Conservation (phyloP, 2,329 filamentous ascomycete genomes). For the Aureobasidium sp. region DNA sequence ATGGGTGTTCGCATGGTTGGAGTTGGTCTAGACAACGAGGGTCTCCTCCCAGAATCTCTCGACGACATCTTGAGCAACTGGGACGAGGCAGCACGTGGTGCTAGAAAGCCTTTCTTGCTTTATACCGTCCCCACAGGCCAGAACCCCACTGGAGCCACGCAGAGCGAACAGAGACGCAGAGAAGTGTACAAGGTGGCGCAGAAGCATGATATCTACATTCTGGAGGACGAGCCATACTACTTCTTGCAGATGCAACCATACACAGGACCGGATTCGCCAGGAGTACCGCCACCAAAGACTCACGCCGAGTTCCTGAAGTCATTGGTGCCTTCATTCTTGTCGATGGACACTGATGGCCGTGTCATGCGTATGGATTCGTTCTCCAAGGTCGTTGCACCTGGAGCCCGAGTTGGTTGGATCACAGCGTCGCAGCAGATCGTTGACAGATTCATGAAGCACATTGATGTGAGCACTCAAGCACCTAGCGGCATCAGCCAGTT, state of each 20-base stretch:
- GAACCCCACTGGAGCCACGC: conserved; percentile 84
- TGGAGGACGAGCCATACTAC: conserved; percentile 94
- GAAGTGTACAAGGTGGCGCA: conserved; percentile 70
- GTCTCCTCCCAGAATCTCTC: conserved; percentile 52
- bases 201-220: conserved; percentile 76
- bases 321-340: conserved; percentile 67
- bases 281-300: conserved; percentile 47
- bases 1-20: conserved; percentile 53
- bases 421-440: conserved; percentile 79
- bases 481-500: conserved; percentile 79
- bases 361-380: conserved; percentile 89
- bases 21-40: conserved; percentile 57
- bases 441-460: conserved; percentile 72
- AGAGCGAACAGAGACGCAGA: conserved; percentile 55
- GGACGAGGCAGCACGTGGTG: conserved; percentile 49
- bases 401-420: conserved; percentile 77
- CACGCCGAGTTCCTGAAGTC: conserved; percentile 65
- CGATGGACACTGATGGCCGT: conserved; percentile 75
- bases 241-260: conserved; percentile 84
- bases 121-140: conserved; percentile 75
- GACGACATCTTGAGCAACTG: conserved; percentile 57
- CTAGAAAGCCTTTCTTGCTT: conserved; percentile 56
- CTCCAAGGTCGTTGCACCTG: conserved; percentile 82
- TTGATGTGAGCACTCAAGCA: conserved; percentile 76
- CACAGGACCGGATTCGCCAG: conserved; percentile 42